These are phyloP conservation scores for Amphirosellinia nigrospora DNA, from an alignment of 495 filamentous ascomycete species.

Conservation along the genomic window DNA sequence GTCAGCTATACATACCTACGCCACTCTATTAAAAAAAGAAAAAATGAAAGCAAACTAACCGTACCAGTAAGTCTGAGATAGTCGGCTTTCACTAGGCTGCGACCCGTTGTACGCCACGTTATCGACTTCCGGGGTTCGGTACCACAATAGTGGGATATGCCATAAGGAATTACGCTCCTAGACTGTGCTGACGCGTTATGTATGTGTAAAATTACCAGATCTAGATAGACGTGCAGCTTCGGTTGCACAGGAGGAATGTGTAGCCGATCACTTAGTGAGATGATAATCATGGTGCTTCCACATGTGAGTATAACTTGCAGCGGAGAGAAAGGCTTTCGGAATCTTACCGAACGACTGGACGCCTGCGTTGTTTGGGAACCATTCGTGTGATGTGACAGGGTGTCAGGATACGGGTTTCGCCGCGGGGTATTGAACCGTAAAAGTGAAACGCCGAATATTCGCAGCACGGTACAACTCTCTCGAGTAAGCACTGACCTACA, in stretches of 20 bases:
- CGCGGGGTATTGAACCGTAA: not conserved
- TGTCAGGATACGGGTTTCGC: not conserved
- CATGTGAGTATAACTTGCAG: not conserved
- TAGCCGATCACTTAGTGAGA: not conserved
- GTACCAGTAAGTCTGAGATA: not conserved
- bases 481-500: not conserved
- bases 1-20: not conserved
- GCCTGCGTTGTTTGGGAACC: not conserved
- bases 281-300: not conserved
- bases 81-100: not conserved
- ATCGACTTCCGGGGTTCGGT: slow-evolving; percentile 9
- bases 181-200: not conserved
- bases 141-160: not conserved
- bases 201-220: slow-evolving; percentile 13
- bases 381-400: not conserved
- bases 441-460: not conserved
- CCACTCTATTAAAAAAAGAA: not conserved
- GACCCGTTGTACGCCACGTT: not conserved
- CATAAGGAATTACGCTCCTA: not conserved
- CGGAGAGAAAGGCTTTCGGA: not conserved
- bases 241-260: not conserved
- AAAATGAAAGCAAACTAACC: not conserved
- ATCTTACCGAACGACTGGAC: not conserved
- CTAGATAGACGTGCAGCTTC: slow-evolving; percentile 9
- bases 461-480: not conserved